Base-by-base conservation (phyloP, 345 rosid genomes). In the Punica granatum region DNA sequence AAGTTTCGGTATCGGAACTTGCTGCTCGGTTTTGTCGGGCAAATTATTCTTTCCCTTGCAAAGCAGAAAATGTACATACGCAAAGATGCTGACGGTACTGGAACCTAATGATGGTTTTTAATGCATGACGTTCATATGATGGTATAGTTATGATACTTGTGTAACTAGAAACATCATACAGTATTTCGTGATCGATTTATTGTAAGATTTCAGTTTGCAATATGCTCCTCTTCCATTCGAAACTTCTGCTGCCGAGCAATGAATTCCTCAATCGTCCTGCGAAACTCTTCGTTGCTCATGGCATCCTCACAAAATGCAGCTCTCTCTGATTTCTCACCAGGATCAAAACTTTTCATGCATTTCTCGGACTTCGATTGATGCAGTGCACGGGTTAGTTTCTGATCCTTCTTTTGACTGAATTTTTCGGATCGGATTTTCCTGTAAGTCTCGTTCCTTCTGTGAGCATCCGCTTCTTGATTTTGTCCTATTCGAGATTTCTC, bases 271-370 rank as follows among this genome's bases (percentile, higher is more conserved):
- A 88, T 67, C 51, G 72, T 80, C 61, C 79, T 49, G 62, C 84
- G 77, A 67, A 90, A 88, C 65, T 90, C 95, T 35, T 88, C 95
- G 34, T 70, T 88, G 77, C 90, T 90, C 95, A 88, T 82, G 21
- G 48, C 70, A 67, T 90, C 92, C 75, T 78, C 84, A 19, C 76
- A 74, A 66, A 59, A 77, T 49, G 78, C 62, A 21, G 11, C 63
- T 28, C 76, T 80, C 74, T 54, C 73, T 30, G 51, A 26, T 63
- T 58, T 68, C 19, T 80, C 70, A 18, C 64, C 78, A 60, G 44
- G 23, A 2, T 12, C 21, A 4, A 72, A 54, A 42, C 44, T 76
- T 67, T 75, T 76, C 63, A 51, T n/a, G 78, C 33, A 68, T 46
- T 76, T 84, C 68, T 77, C 91, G 0, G 93, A 78, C 60, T 19